These are phyloP conservation scores for Nicotiana undulata DNA, from an alignment of 257 asterid species.

Conservation along the genomic window DNA sequence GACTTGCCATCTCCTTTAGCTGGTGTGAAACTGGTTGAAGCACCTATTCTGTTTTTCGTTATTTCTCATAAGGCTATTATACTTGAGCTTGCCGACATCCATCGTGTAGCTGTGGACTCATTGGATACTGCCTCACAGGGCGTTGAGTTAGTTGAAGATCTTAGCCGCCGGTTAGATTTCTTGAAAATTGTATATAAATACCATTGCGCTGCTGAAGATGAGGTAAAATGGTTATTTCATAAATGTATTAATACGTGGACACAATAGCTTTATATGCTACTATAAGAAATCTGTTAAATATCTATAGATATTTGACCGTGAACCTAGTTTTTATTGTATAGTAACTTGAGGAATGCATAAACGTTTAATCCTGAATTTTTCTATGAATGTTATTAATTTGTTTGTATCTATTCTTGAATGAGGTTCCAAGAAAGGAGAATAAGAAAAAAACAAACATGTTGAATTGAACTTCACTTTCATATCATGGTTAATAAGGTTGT, in stretches of 20 bases:
- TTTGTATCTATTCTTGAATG: neutral
- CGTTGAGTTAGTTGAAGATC: constrained; percentile 32
- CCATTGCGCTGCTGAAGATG: constrained; percentile 82
- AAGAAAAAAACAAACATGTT: neutral
- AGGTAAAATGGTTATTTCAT: constrained; percentile 32
- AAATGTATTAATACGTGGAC: too few species aligned
- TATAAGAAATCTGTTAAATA: too few species aligned
- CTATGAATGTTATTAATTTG: neutral
- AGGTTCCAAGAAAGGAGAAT: neutral
- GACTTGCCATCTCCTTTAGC: constrained; percentile 25
- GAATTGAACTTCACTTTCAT: neutral
- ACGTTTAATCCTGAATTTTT: too few species aligned
- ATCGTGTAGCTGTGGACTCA: constrained; percentile 45
- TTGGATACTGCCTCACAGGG: constrained; percentile 20
- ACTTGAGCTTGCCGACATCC: constrained; percentile 52
- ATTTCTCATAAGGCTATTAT: constrained; percentile 69
- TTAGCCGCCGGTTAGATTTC: constrained; percentile 55
- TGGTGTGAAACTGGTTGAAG: constrained; percentile 51
- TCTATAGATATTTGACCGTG: too few species aligned
- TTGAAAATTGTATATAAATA: constrained; percentile 61
- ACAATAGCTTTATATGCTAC: too few species aligned
- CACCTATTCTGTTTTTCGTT: constrained; percentile 71
- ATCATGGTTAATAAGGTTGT: neutral
- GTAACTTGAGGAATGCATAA: too few species aligned
- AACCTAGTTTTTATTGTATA: too few species aligned